These are phyloP conservation scores for Silybum marianum DNA, from an alignment of 129 eudicot species.

Conservation along the genomic window DNA sequence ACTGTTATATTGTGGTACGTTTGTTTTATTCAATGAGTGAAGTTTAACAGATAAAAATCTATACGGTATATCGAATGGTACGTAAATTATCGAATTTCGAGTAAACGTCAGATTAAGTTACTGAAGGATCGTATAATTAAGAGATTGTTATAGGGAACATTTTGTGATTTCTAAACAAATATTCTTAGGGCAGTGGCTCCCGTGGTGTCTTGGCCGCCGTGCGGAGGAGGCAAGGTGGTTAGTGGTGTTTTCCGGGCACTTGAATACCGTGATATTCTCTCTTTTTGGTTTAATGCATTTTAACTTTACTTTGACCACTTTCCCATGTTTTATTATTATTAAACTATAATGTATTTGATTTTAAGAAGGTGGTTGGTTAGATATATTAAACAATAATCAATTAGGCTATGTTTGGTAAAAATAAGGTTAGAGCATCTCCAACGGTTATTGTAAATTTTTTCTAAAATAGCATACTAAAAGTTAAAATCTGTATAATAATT, in stretches of 20 bases:
- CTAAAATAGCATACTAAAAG: no score
- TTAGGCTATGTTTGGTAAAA: no score
- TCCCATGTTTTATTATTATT: not conserved
- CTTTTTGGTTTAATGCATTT: constrained; percentile 25
- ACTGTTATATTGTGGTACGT: not conserved
- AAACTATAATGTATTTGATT: no score
- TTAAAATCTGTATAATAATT: no score
- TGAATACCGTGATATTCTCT: constrained; percentile 50
- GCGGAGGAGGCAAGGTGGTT: constrained; percentile 38
- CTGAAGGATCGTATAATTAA: not conserved
- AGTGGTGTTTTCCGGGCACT: constrained; percentile 41
- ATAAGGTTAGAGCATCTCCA: no score
- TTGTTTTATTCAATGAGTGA: not conserved
- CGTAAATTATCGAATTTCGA: not conserved
- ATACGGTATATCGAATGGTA: not conserved
- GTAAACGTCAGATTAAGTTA: not conserved
- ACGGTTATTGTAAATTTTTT: no score
- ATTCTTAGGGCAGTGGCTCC: constrained; percentile 36
- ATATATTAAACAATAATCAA: no score
- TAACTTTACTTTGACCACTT: constrained; percentile 36
- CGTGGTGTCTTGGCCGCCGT: constrained; percentile 47
- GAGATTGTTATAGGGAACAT: constrained; percentile 15
- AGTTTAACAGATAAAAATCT: not conserved
- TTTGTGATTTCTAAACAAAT: constrained; percentile 24
- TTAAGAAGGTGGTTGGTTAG: no score